These are phyloP conservation scores for Farysia itapuensis DNA, from an alignment of 1,284 basidiomycete species.

Conservation along the genomic window DNA sequence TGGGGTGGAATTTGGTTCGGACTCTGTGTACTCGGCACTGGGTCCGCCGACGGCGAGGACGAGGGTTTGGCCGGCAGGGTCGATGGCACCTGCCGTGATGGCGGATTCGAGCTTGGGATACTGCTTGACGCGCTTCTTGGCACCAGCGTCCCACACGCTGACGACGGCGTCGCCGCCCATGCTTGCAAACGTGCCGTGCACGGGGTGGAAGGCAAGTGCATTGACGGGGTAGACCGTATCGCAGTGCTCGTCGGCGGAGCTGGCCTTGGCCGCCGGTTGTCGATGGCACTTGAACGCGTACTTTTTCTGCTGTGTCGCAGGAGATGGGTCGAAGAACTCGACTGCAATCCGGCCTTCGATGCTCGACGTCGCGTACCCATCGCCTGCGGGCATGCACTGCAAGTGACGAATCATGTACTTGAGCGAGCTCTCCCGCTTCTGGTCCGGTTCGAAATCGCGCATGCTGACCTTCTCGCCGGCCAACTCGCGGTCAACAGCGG, in stretches of 20 bases:
- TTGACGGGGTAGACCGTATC: constrained; percentile 99
- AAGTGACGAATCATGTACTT: constrained; percentile 92
- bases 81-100: constrained; percentile 45
- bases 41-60: constrained; percentile 49
- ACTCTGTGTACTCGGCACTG: constrained; percentile 20
- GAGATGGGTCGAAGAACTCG: constrained; percentile 87
- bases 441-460: constrained; percentile 58
- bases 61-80: constrained; percentile 35
- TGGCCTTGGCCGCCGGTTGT: constrained; percentile 70
- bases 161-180: constrained; percentile 88
- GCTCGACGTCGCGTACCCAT: constrained; percentile 89
- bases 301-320: constrained; percentile 75
- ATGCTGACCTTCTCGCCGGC: constrained; percentile 13
- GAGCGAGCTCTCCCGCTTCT: constrained; percentile 84
- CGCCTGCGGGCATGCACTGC: constrained; percentile 86
- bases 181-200: constrained; percentile 88
- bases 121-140: constrained; percentile 92
- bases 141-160: constrained; percentile 93
- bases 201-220: constrained; percentile 87
- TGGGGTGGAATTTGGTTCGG: neutral
- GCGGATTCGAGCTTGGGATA: constrained; percentile 63
- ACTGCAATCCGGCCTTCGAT: constrained; percentile 96
- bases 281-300: constrained; percentile 99
- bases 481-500: constrained; percentile 13
- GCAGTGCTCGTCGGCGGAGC: constrained; percentile 67